A percentile compares a stretch with the other conserved stretches of the same genome.
phyloP scores from a whole-genome alignment of 2,329 filamentous ascomycete species.

The Neopestalotiopsis sp. region DNA sequence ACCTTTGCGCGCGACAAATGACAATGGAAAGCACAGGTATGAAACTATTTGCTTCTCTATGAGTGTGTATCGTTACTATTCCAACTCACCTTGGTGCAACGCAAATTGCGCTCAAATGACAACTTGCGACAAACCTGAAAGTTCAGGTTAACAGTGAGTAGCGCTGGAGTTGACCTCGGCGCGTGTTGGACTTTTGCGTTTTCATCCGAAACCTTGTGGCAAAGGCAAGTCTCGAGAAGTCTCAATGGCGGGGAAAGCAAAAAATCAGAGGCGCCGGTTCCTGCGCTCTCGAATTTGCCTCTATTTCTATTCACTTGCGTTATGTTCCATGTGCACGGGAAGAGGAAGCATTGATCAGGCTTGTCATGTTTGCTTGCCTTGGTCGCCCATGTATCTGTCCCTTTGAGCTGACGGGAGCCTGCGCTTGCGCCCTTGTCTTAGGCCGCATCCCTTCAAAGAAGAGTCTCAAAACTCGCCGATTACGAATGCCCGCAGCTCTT shows the following conservation, averaged over 20 bases:
- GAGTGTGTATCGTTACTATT: not conserved
- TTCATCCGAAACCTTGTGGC: constrained; percentile 14
- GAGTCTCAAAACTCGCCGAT: constrained; percentile 55
- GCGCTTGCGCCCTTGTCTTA: constrained; percentile 28
- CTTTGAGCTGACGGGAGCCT: constrained; percentile 36
- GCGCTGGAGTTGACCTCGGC: not conserved
- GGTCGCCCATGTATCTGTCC: not conserved
- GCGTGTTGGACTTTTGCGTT: not conserved
- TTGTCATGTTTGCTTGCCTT: not conserved
- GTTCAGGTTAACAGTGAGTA: not conserved
- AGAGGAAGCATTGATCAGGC: not conserved
- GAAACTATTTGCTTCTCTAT: constrained; percentile 23
- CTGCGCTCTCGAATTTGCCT: not conserved
- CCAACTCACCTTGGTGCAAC: not conserved
- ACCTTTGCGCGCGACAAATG: constrained; percentile 59
- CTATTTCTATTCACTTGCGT: not conserved
- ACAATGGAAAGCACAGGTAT: constrained; percentile 53
- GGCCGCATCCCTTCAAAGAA: constrained; percentile 39
- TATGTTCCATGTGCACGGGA: not conserved
- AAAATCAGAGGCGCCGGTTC: not conserved
- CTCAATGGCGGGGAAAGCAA: not conserved
- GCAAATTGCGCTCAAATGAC: constrained; percentile 2
- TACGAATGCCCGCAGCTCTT: constrained; percentile 35
- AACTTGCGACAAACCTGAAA: not conserved
- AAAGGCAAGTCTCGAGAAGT: constrained; percentile 7